Evolutionary conservation across 345 rosid genomes (phyloP), one percentile per base, ranked within the genome.

Genomic region (Fremontodendron californicum): DNA sequence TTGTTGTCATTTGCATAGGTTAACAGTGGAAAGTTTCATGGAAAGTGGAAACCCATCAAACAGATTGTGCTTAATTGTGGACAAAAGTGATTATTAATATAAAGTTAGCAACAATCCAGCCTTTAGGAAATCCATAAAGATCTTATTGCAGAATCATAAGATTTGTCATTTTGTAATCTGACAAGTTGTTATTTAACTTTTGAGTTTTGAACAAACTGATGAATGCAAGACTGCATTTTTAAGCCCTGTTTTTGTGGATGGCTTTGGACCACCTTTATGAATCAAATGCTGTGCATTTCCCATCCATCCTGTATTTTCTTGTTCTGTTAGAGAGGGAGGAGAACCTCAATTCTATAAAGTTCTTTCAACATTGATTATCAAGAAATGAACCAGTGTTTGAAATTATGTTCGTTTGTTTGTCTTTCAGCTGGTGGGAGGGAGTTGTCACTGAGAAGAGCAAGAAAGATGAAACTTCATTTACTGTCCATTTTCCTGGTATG

Each of bases 381-480:
- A 45, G 73, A 33, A 69, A 45, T 45, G 39, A 69, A 45, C 73
- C 18, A 49, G 19, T 69, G 37, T 2, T 69, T 69, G 73, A 69
- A 21, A 42, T 33, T 13, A 76, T 68, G 63, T 69, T 67, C 19
- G 31, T 76, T 54, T 62, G 8, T 75, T 48, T 78, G 51, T 79
- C 74, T 71, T 73, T 75, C 87, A 96, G 99, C 82, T 96, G 99
- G 99, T 81, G 89, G 93, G 98, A 96, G 85, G 99, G 98, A 78
- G 88, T 91, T 73, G 81, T 96, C 71, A 86, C 88, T 48, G 98
- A 91, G 80, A 93, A 88, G 88, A 88, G 77, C 90, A 88, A 92
- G 88, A 94, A 86, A 63, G 97, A 96, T 80, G 96, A 88, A 75
- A 85, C 88, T 54, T 76, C 85, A 35, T 78, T 89, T 23, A 90